Evolutionary conservation across 192 early-diverging fungal genomes (phyloP).

Genomic region (Obelidium mucronatum): DNA sequence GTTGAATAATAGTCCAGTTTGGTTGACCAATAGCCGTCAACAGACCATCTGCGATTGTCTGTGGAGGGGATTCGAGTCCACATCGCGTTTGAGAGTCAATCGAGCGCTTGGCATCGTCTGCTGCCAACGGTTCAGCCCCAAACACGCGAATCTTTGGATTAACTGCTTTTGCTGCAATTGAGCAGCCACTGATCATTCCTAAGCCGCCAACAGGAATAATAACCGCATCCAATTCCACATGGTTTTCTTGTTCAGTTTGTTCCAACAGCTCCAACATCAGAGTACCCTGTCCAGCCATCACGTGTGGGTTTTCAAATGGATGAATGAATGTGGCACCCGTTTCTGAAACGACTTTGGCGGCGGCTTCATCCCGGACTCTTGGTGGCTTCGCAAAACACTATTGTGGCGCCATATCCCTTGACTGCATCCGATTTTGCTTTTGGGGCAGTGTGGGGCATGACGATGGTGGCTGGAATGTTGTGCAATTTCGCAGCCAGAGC

Average conservation of each 20-base stretch:
- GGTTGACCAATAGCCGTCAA: slow-evolving; percentile 52
- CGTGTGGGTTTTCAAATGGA: slow-evolving; percentile 56
- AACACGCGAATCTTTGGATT: slow-evolving; percentile 51
- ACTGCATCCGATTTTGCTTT: slow-evolving; percentile 57
- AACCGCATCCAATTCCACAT: slow-evolving; percentile 50
- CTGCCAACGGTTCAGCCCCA: slow-evolving; percentile 48
- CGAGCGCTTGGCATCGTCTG: not conserved
- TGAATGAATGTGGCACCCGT: slow-evolving; percentile 62
- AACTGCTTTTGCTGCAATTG: slow-evolving; percentile 48
- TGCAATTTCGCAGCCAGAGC: slow-evolving; percentile 57
- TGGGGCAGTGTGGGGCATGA: slow-evolving; percentile 60
- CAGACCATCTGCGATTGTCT: slow-evolving; percentile 62
- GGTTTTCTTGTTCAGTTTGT: slow-evolving; percentile 41
- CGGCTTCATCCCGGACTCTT: slow-evolving; percentile 48
- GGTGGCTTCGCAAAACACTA: slow-evolving; percentile 57
- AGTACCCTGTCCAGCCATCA: slow-evolving; percentile 70
- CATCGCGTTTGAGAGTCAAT: not conserved
- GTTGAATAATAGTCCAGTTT: slow-evolving; percentile 57
- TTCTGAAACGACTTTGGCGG: slow-evolving; percentile 32
- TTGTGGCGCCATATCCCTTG: slow-evolving; percentile 54
- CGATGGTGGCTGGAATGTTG: slow-evolving; percentile 54
- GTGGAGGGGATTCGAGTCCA: not conserved
- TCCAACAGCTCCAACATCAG: slow-evolving; percentile 57
- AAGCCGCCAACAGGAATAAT: slow-evolving; percentile 64
- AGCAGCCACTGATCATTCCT: slow-evolving; percentile 60